Evolutionary conservation across 2,329 filamentous ascomycete genomes (phyloP).

Genomic region (Fusarium beomiforme): DNA sequence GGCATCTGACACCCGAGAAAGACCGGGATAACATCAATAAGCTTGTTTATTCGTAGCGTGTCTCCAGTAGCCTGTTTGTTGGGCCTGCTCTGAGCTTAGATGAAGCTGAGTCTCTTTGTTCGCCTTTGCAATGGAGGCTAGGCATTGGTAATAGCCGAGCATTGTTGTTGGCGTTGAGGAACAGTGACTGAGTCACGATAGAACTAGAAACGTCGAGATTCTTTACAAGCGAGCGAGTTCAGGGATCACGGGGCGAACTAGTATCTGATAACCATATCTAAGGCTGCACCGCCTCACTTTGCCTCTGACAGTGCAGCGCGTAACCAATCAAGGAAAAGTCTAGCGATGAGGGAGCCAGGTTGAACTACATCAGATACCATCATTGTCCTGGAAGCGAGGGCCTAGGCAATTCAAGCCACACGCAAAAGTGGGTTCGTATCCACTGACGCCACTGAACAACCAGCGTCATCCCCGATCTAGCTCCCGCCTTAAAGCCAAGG

Average conservation of each 20-base stretch:
- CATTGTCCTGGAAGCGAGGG: background rate
- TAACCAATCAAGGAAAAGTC: constrained; percentile 22
- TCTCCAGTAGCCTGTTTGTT: constrained; percentile 35
- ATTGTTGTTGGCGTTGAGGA: background rate
- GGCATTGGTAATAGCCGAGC: background rate
- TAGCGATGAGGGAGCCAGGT: background rate
- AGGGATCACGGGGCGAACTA: constrained; percentile 1
- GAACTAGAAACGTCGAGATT: constrained; percentile 18
- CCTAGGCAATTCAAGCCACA: constrained; percentile 1
- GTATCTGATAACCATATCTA: background rate
- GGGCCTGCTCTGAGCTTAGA: constrained; percentile 8
- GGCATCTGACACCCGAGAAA: constrained; percentile 28
- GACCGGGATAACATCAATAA: constrained; percentile 24
- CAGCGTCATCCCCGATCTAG: constrained; percentile 24
- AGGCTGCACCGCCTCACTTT: constrained; percentile 36
- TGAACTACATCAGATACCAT: constrained; percentile 7
- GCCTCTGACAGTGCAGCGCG: constrained; percentile 7
- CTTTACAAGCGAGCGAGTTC: constrained; percentile 1
- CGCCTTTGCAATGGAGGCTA: background rate
- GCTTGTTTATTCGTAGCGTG: constrained; percentile 17
- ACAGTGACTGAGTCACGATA: background rate
- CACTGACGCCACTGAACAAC: constrained; percentile 31
- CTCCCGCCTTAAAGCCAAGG: constrained; percentile 39
- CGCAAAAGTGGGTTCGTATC: background rate
- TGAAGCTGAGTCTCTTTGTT: background rate